Conservation (phyloP, 78 protist species). For the Dictyostelium brefeldianum region DNA sequence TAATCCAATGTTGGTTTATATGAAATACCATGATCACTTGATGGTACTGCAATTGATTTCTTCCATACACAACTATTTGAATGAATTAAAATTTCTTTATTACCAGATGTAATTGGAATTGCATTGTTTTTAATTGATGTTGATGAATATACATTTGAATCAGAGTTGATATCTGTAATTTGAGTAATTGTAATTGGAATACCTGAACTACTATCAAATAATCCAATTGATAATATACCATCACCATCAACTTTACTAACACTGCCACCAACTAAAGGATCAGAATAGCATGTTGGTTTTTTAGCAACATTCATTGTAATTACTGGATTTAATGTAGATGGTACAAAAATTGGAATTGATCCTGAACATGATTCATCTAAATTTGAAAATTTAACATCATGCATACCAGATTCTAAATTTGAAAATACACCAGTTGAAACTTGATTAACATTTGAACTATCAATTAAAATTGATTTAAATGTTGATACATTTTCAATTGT, state of each 20-base stretch:
- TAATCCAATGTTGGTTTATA: not conserved
- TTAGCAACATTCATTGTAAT: not conserved
- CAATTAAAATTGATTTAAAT: not conserved
- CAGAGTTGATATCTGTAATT: not conserved
- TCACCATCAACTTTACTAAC: not conserved
- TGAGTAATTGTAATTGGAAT: not conserved
- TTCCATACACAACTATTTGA: not conserved
- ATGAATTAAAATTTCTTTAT: not conserved
- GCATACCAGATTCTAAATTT: not conserved
- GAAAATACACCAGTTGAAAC: not conserved
- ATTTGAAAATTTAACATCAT: not conserved
- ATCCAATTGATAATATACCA: not conserved
- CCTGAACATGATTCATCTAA: not conserved
- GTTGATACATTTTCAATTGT: not conserved
- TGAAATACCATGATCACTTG: not conserved
- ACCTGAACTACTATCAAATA: not conserved
- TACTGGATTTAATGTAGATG: not conserved
- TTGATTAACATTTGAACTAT: not conserved
- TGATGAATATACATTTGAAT: not conserved
- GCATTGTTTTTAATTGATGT: not conserved
- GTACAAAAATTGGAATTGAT: constrained; percentile 2
- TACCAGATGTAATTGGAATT: constrained; percentile 1
- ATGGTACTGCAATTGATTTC: not conserved
- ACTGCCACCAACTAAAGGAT: not conserved
- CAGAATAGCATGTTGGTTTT: constrained; percentile 9